Evolutionary conservation across 331 rosid genomes (phyloP).

Genomic region (Quercus lobata): DNA sequence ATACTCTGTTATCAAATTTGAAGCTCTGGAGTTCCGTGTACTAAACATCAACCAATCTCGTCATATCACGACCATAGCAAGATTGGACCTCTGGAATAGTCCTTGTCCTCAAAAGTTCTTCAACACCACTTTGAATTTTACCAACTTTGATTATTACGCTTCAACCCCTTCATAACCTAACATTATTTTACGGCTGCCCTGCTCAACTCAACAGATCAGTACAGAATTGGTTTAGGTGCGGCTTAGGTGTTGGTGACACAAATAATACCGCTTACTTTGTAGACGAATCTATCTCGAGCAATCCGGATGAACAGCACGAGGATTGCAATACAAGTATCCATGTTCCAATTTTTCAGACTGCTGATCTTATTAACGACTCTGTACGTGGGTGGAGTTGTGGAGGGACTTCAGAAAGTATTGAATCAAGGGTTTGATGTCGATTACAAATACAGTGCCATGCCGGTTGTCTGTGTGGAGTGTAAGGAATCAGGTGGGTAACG

Average conservation of each 20-base stretch:
- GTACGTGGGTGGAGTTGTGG: too few species aligned
- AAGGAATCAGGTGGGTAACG: too few species aligned
- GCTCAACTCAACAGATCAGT: background rate
- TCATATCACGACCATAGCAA: background rate
- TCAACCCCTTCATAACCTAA: background rate
- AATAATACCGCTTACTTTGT: background rate
- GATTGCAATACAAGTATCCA: background rate
- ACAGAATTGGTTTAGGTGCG: background rate
- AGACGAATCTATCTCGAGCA: background rate
- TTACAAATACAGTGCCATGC: too few species aligned
- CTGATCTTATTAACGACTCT: too few species aligned
- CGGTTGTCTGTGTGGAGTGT: too few species aligned
- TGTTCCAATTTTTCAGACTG: background rate
- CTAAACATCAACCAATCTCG: background rate
- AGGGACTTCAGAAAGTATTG: too few species aligned
- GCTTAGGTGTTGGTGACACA: background rate
- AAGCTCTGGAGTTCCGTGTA: background rate
- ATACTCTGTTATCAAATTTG: background rate
- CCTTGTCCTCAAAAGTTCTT: background rate
- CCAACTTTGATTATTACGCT: background rate
- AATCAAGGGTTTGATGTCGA: too few species aligned
- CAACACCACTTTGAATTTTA: background rate
- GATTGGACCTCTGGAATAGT: background rate
- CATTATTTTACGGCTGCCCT: background rate
- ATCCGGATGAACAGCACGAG: background rate